Evolutionary conservation across 805 yeast species (phyloP), one percentile per base, ranked within the genome.

Genomic region (Ogataea nakhonphanomensis): DNA sequence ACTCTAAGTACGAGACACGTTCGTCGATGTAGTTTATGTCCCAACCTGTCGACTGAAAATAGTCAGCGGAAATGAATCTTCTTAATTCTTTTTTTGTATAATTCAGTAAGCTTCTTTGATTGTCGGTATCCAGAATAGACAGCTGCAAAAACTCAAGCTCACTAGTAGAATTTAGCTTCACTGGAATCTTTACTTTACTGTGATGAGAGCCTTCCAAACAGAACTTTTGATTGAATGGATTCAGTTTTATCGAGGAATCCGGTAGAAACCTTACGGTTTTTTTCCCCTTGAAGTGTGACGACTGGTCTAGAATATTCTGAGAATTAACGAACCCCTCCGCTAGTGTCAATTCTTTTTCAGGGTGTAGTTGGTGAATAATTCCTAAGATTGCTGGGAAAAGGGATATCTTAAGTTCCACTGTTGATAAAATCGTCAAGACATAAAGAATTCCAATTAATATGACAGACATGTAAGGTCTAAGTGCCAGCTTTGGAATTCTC

Each of bases 251-350:
- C 0, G 95, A 82, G 31, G 95, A 84, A 62, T 91, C 97, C 0
- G 99, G 98, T 25, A 93, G 67, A 46, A 85, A 84, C 55, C 90
- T 84, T 46, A 93, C 82, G 1, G 90, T 84, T 55, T 86, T 85
- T 30, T 79, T 79, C 31, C 99, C 99, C 54, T 78, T 83, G 59
- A 90, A 84, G 59, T 89, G 95, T 2, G 76, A 57, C 15, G 76
- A 67, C 52, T 72, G 71, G 44, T 76, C 78, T 4, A 63, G 41
- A 9, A 70, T 56, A 24, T 56, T 52, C 14, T 62, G 57, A 4
- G 73, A 45, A 35, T 65, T 65, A 9, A 62, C 57, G 28, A 61
- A 53, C 12, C 62, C 57, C 30, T 59, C 68, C 30, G 56, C 34
- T 7, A 65, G 44, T 2, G 65, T 51, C 22, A 64, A 42, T 35